These are phyloP conservation scores for Kluyveromyces sp. DNA, from an alignment of 1,139 yeast genomes.

Conservation along the genomic window DNA sequence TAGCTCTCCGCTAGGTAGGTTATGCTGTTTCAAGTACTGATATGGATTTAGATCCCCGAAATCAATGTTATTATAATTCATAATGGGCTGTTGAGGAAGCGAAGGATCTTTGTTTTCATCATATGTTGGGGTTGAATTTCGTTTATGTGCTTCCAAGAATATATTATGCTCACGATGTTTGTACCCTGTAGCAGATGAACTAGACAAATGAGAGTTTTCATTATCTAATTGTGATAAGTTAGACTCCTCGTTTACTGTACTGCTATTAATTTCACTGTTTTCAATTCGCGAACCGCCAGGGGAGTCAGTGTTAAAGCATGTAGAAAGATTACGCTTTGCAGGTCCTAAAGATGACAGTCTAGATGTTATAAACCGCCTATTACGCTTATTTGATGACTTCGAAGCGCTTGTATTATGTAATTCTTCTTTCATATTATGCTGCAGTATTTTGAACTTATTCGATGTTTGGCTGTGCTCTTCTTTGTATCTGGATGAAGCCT, in stretches of 20 bases:
- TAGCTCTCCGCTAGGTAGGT: conserved; percentile 31
- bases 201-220: conserved; percentile 8
- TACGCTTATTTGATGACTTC: conserved; percentile 29
- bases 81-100: neutral
- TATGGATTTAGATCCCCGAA: conserved; percentile 34
- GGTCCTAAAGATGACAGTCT: conserved; percentile 31
- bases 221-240: conserved; percentile 5
- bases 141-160: conserved; percentile 7
- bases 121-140: neutral
- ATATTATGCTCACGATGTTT: conserved; percentile 8
- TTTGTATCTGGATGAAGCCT: neutral
- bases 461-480: conserved; percentile 7
- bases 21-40: conserved; percentile 31
- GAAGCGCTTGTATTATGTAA: conserved; percentile 11
- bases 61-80: conserved; percentile 21
- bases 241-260: conserved; percentile 6
- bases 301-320: conserved; percentile 13
- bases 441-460: conserved; percentile 18
- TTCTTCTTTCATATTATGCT: conserved; percentile 24
- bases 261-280: conserved; percentile 4
- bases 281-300: conserved; percentile 2
- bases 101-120: conserved; percentile 4
- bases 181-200: conserved; percentile 2
- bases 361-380: conserved; percentile 25
- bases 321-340: conserved; percentile 27